Evolutionary conservation across 768 basidiomycete species (phyloP), one percentile per base, ranked within the genome.

Genomic region (Leccinum uliginosum): DNA sequence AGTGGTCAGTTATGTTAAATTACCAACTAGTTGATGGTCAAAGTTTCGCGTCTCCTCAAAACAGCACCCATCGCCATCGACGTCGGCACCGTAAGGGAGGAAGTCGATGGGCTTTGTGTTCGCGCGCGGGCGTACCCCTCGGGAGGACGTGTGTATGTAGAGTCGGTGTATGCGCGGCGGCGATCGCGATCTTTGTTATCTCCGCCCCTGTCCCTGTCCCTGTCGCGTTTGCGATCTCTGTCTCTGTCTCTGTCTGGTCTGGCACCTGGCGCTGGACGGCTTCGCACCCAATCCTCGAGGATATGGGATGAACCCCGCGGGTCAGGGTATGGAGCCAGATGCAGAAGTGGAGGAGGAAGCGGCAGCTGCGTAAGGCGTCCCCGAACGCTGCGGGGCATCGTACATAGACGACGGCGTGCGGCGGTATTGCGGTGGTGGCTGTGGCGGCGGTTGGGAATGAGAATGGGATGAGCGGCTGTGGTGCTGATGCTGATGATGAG

Each of bases 231-330:
- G n/a, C n/a, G n/a, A n/a, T n/a, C n/a, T n/a, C n/a, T n/a, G 3
- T 38, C n/a, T 19, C 38, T 19, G 10, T 38, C 38, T 40, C n/a
- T 43, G 1, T 43, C 40, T 8, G 38, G n/a, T 43, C 19, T 43
- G 19, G 40, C n/a, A 21, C 40, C 40, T 43, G 40, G 40, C 10
- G 11, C 40, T 43, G 19, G 40, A 21, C 19, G 62, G 43, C 8
- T 40, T 19, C 6, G 49, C 43, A 26, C 35, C 34, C 14, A 45
- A 14, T 8, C 55, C 60, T 6, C 40, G 53, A 2, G 57, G 21
- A 6, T 64, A 52, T 12, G 63, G 59, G 1, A 68, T 6, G 48
- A 68, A 65, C 4, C 70, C 68, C 0, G 53, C 48, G 12, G 68
- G 66, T 44, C 34, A 70, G 7, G 57, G 23, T 4, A 19, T 2